Evolutionary conservation across 2,329 filamentous ascomycete genomes (phyloP).

Genomic region (Venturia carpophila): DNA sequence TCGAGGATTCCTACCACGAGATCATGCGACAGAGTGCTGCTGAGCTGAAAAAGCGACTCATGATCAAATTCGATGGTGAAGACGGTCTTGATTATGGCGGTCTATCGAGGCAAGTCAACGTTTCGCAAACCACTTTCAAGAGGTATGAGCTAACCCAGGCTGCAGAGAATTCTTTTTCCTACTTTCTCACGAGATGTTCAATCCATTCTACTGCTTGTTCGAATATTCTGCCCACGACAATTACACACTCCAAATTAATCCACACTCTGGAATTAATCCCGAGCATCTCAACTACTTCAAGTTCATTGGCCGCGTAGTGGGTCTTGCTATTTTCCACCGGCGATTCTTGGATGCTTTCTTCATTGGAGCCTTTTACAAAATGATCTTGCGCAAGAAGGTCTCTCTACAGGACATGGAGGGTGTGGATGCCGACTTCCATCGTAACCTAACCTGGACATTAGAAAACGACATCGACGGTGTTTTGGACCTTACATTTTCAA

Average conservation of each 20-base stretch:
- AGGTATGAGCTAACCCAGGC: neutral
- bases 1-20: constrained; percentile 97
- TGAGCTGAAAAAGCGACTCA: constrained; percentile 94
- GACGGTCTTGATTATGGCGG: constrained; percentile 97
- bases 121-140: neutral
- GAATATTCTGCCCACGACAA: constrained; percentile 99
- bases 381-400: constrained; percentile 93
- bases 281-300: constrained; percentile 99
- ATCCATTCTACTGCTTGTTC: constrained; percentile 98
- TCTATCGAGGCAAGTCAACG: constrained; percentile 59
- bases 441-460: constrained; percentile 93
- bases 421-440: constrained; percentile 95
- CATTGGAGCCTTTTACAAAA: constrained; percentile 98
- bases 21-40: constrained; percentile 94
- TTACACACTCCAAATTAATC: constrained; percentile 99
- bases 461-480: constrained; percentile 97
- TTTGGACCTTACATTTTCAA: constrained; percentile 90
- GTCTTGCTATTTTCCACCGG: constrained; percentile 94
- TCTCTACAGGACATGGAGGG: constrained; percentile 94
- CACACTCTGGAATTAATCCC: constrained; percentile 97
- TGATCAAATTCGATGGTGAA: constrained; percentile 99
- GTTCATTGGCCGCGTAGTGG: constrained; percentile 96
- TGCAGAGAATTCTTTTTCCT: constrained; percentile 96
- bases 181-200: constrained; percentile 99
- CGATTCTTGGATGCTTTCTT: constrained; percentile 98